phyloP scores from a whole-genome alignment of 2,329 filamentous ascomycete species.

The Ophiostoma populinum region DNA sequence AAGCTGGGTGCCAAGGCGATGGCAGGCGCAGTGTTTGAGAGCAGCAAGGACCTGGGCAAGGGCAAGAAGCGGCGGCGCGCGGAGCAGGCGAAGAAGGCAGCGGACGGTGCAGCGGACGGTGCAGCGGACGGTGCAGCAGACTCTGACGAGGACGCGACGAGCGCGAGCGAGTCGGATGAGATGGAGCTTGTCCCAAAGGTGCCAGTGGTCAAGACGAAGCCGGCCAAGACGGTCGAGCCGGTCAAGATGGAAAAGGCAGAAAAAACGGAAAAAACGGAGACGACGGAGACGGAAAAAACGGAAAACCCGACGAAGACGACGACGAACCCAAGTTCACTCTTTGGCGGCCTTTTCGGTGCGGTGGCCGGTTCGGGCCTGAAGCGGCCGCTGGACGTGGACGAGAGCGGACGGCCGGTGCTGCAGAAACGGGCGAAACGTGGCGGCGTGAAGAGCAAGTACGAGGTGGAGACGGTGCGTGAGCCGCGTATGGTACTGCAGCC shows the following conservation, averaged over 20 bases:
- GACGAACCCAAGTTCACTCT: conserved; percentile 3
- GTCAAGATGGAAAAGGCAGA: too few species aligned
- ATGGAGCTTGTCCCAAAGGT: too few species aligned
- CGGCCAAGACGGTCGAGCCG: too few species aligned
- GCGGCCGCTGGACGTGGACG: conserved; percentile 63
- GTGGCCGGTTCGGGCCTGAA: conserved; percentile 64
- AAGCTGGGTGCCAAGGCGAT: conserved; percentile 65
- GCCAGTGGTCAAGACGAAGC: too few species aligned
- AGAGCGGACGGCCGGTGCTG: conserved; percentile 64
- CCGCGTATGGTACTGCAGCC: conserved; percentile 21
- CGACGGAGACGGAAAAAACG: too few species aligned
- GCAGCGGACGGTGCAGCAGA: conserved; percentile 13
- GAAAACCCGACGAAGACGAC: too few species aligned
- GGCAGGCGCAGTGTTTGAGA: conserved; percentile 67
- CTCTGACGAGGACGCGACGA: conserved; percentile 15
- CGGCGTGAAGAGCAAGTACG: conserved; percentile 44
- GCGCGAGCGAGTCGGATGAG: too few species aligned
- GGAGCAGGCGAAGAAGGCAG: conserved; percentile 38
- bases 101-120: conserved; percentile 21
- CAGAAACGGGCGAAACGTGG: conserved; percentile 64
- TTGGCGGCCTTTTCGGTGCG: conserved; percentile 2
- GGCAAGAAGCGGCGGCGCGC: conserved; percentile 55
- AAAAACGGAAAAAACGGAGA: too few species aligned
- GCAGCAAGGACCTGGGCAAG: conserved; percentile 60
- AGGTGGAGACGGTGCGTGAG: conserved; percentile 59